Base-by-base conservation (phyloP, 78 protist genomes). In the Cavenderia fasciculata region DNA sequence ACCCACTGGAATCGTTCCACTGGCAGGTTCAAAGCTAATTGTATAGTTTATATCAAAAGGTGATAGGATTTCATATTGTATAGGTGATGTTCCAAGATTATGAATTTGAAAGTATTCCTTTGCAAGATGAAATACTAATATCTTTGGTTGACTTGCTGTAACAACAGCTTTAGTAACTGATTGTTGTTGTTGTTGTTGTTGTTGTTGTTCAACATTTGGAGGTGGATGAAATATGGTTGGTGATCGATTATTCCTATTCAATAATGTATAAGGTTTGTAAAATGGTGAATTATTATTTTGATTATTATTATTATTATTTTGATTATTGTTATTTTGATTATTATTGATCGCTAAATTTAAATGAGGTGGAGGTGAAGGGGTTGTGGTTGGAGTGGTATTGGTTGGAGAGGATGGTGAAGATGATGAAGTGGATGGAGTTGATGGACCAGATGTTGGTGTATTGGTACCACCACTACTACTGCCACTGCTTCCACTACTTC, bases 81-180 rank as follows among this genome's bases (percentile, higher is more conserved):
- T 51, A 19, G 90, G 61, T 29, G 79, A 82, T 4, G 25, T 18
- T 4, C 90, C 90, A n/a, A 82, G 23, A 44, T 82, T 82, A 18
- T 46, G 33, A 44, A 82, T 82, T 56, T 82, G 90, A 54, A 82
- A 66, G 38, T 66, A 68, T 44, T 82, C 90, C n/a, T 47, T 66
- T 10, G 61, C 90, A 14, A 68, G 33, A 31, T 82, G 90, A 43
- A 52, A 65, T 31, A 82, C 90, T 1, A 82, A 25, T 40, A 82
- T 82, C 46, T 82, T 82, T 49, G 76, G 90, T 68, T 82, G 90
- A 18, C 56, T 49, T 54, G 52, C 25, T 49, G 41, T 1, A 11
- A 21, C 27, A 54, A n/a, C 2, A 54, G 6, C 19, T 38, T 11
- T n/a, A n/a, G n/a, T 23, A 1, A 2, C 21, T 3, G 4, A 33